Evolutionary conservation across 164 flowering plant species (phyloP).

Genomic region (Dillenia turbinata): DNA sequence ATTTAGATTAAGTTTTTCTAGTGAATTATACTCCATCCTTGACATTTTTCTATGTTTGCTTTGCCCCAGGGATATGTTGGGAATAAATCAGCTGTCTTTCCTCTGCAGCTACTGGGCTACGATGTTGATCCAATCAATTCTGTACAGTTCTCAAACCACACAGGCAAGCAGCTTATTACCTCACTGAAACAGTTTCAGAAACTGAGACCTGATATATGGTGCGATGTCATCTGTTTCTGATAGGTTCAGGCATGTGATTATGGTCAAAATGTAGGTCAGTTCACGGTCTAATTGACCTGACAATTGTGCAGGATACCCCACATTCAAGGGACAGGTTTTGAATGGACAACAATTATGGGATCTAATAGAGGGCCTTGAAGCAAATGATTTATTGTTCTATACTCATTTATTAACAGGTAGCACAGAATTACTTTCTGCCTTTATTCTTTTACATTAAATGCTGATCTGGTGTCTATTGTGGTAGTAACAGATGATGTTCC

Average conservation of each 20-base stretch:
- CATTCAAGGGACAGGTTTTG: conserved; percentile 95
- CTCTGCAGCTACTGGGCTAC: conserved; percentile 90
- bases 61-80: conserved; percentile 88
- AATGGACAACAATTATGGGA: conserved; percentile 92
- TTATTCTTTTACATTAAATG: neutral
- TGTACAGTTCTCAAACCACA: conserved; percentile 98
- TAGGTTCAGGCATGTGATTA: conserved; percentile 28
- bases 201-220: conserved; percentile 44
- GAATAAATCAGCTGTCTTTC: conserved; percentile 97
- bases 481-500: no score
- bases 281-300: conserved; percentile 18
- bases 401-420: conserved; percentile 95
- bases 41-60: neutral
- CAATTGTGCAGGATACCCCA: conserved; percentile 80
- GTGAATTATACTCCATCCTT: no score
- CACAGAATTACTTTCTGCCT: conserved; percentile 1
- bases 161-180: conserved; percentile 88
- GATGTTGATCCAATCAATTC: conserved; percentile 99
- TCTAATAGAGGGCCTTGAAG: conserved; percentile 89
- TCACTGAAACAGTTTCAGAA: conserved; percentile 36
- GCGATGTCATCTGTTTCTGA: conserved; percentile 34
- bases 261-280: conserved; percentile 12
- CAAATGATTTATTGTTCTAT: conserved; percentile 73
- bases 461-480: neutral
- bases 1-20: no score